Base-by-base conservation (phyloP, 129 eudicot genomes). In the Lactuca saligna region DNA sequence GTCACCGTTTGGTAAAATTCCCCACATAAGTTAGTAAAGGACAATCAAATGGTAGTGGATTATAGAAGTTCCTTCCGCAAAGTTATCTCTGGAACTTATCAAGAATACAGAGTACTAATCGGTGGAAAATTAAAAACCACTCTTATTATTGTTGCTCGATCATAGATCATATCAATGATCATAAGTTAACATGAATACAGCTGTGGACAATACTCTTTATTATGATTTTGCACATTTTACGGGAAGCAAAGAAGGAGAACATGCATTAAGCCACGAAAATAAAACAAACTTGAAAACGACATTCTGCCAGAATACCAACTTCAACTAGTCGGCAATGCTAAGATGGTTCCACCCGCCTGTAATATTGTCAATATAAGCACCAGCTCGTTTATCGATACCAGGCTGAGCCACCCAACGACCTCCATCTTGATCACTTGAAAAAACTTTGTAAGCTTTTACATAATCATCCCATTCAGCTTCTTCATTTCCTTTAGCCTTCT, bases 381-480 rank as follows among this genome's bases (percentile, higher is more conserved):
- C 75, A 1, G 81, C 76, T 20, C 71, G n/a, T 70, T 64, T 77
- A 59, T 77, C 81, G 71, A 77, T 77, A 13, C 81, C 81, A 17
- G 81, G 81, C 65, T 77, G 76, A 14, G 81, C 81, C 35, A 77
- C 81, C 76, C 76, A 65, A 69, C 81, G 81, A 69, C 10, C 66
- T 62, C 81, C 81, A 25, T 77, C 81, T 70, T 77, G 81, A 63
- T 77, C 81, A 32, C 81, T 77, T 14, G 76, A 57, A 70, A 69
- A 77, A 0, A 77, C 72, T 63, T 57, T 77, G 66, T 69, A 77
- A 12, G 61, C 66, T 70, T 62, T 62, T 8, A 70, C 31, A 55
- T 61, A 35, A 61, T 77, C 75, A 3, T 73, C 70, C 77, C 77
- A 61, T 38, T 53, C 69, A n/a, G 54, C 71, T 3, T 76, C 81